Conservation (phyloP, 1,284 basidiomycete species). For the Ganoderma lingzhi region DNA sequence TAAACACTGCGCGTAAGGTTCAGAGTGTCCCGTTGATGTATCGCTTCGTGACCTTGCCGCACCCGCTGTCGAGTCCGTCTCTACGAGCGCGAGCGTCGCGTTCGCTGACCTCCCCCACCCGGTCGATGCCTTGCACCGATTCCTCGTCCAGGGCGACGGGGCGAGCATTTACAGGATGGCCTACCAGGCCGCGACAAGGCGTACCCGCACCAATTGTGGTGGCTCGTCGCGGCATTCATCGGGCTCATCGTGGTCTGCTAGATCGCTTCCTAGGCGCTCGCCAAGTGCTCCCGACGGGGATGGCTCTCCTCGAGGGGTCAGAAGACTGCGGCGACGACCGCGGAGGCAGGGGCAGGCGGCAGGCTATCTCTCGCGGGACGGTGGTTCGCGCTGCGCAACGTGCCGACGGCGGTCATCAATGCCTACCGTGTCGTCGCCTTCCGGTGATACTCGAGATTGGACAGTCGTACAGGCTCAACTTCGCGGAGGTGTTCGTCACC, state of each 20-base stretch:
- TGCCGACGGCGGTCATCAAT: slow-evolving; percentile 51
- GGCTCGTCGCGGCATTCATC: slow-evolving; percentile 52
- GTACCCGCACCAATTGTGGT: slow-evolving; percentile 55
- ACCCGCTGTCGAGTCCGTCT: too few species aligned
- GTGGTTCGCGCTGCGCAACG: slow-evolving; percentile 37
- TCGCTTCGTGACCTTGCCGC: slow-evolving; percentile 28
- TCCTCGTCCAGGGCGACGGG: neutral
- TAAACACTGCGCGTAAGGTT: slow-evolving; percentile 51
- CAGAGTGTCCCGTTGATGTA: slow-evolving; percentile 32
- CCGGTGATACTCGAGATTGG: slow-evolving; percentile 55
- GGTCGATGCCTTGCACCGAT: too few species aligned
- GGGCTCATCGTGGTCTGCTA: slow-evolving; percentile 50
- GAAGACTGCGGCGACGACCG: neutral
- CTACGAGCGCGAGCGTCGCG: too few species aligned
- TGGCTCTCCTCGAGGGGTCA: neutral
- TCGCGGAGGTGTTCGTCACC: slow-evolving; percentile 56
- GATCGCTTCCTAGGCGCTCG: slow-evolving; percentile 36
- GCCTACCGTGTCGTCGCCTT: slow-evolving; percentile 57
- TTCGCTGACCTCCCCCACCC: too few species aligned
- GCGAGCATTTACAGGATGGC: slow-evolving; percentile 25
- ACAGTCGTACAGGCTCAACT: slow-evolving; percentile 51
- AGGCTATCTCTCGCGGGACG: neutral
- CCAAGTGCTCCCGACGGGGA: slow-evolving; percentile 34
- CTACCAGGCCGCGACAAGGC: slow-evolving; percentile 23
- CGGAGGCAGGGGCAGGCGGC: slow-evolving; percentile 32